Evolutionary conservation across 768 basidiomycete species (phyloP).

Genomic region (Mycena epipterygia): DNA sequence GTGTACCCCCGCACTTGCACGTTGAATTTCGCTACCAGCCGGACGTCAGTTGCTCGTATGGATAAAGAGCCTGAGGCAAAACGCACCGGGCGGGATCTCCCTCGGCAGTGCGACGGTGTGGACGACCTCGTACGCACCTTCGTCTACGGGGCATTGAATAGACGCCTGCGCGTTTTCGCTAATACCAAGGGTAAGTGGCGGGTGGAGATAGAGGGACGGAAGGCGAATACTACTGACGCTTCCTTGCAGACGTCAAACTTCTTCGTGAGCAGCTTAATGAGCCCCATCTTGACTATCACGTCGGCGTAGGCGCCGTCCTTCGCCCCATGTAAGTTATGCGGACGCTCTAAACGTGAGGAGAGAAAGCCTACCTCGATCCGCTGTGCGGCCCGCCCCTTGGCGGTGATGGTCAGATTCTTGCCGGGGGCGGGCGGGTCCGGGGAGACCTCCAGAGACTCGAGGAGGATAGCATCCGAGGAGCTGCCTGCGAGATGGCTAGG

Average conservation of each 20-base stretch:
- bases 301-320: constrained; percentile 94
- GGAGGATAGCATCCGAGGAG: constrained; percentile 61
- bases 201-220: not conserved
- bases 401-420: constrained; percentile 86
- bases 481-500: constrained; percentile 46
- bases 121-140: constrained; percentile 76
- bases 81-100: constrained; percentile 87
- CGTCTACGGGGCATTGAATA: constrained; percentile 88
- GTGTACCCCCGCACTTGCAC: constrained; percentile 81
- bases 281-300: constrained; percentile 91
- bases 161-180: constrained; percentile 71
- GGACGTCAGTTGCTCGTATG: not conserved
- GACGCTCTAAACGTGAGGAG: not conserved
- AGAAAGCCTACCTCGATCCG: constrained; percentile 69
- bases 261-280: constrained; percentile 88
- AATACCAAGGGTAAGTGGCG: not conserved
- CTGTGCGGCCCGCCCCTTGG: constrained; percentile 68
- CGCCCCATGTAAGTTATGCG: not conserved
- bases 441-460: constrained; percentile 77
- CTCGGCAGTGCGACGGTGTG: constrained; percentile 92
- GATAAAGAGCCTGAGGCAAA: no score
- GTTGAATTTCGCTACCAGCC: constrained; percentile 81
- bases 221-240: constrained; percentile 62
- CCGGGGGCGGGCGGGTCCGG: constrained; percentile 95
- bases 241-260: constrained; percentile 93